phyloP scores from a whole-genome alignment of 257 asterid genomes.

The Jasminum sambac region DNA sequence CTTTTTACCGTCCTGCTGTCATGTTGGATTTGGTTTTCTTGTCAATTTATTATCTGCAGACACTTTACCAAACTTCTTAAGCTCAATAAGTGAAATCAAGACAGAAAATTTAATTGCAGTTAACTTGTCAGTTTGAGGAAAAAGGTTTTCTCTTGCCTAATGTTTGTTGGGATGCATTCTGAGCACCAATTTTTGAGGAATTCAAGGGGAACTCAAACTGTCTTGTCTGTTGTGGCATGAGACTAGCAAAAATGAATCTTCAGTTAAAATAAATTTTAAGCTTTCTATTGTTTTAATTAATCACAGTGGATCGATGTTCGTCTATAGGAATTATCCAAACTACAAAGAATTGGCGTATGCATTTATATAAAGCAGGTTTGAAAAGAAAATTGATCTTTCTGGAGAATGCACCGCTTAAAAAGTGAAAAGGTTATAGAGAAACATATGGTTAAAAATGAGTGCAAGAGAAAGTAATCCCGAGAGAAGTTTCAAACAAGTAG shows the following conservation, averaged over 20 bases:
- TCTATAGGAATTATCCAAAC: not conserved
- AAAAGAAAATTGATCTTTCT: too few species aligned
- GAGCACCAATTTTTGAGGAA: conserved; percentile 25
- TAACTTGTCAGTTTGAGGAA: conserved; percentile 29
- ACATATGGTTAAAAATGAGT: too few species aligned
- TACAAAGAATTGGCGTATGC: not conserved
- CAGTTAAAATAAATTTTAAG: conserved; percentile 1
- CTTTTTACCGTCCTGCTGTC: not conserved
- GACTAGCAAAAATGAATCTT: conserved; percentile 7
- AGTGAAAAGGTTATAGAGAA: too few species aligned
- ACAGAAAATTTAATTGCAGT: conserved; percentile 26
- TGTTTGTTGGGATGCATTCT: conserved; percentile 25
- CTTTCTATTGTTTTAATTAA: conserved; percentile 11
- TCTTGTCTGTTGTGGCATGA: not conserved
- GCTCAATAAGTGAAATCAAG: conserved; percentile 25
- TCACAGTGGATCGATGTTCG: not conserved
- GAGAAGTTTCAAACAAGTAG: too few species aligned
- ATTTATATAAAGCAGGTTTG: not conserved
- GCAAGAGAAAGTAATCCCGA: too few species aligned
- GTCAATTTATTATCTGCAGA: conserved; percentile 11
- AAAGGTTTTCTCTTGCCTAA: not conserved
- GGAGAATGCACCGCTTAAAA: too few species aligned
- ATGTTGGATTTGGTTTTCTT: not conserved
- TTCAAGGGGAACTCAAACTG: conserved; percentile 9
- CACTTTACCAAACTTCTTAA: conserved; percentile 29